Conservation (phyloP, 2,329 filamentous ascomycete genomes). For the Leptographium wingfieldii region DNA sequence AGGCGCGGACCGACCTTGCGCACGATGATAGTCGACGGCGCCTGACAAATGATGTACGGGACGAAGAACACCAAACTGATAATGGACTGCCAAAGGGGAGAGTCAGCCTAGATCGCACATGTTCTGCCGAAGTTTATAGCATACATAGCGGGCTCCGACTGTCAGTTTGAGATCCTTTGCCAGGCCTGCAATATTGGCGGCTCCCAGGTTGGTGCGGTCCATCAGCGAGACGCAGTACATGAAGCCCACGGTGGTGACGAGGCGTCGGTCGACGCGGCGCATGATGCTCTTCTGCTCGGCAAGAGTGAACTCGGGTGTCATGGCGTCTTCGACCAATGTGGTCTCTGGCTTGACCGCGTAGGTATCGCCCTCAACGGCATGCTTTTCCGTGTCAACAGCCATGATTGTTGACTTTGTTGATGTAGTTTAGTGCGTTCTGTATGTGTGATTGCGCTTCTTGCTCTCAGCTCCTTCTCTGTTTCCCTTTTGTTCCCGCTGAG, state of each 20-base stretch:
- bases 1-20: constrained; percentile 51
- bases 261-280: constrained; percentile 52
- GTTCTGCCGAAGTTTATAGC: constrained; percentile 7
- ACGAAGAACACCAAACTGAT: constrained; percentile 64
- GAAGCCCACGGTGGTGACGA: constrained; percentile 47
- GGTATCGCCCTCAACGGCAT: background rate
- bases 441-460: too few species aligned
- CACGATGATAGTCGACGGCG: constrained; percentile 55
- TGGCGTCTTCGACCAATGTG: background rate
- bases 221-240: constrained; percentile 68
- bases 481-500: too few species aligned
- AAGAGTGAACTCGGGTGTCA: constrained; percentile 33
- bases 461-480: too few species aligned
- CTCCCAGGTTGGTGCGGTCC: constrained; percentile 67
- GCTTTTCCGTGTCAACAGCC: background rate
- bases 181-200: constrained; percentile 60
- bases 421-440: background rate
- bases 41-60: constrained; percentile 59
- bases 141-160: constrained; percentile 31
- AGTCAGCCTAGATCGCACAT: background rate
- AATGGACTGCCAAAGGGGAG: constrained; percentile 32
- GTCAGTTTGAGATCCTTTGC: constrained; percentile 29
- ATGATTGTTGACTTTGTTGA: background rate
- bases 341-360: background rate
- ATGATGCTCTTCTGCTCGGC: constrained; percentile 57